Evolutionary conservation across 2,329 filamentous ascomycete species (phyloP), one percentile per base, ranked within the genome.

Genomic region (Chaetomium globosum): DNA sequence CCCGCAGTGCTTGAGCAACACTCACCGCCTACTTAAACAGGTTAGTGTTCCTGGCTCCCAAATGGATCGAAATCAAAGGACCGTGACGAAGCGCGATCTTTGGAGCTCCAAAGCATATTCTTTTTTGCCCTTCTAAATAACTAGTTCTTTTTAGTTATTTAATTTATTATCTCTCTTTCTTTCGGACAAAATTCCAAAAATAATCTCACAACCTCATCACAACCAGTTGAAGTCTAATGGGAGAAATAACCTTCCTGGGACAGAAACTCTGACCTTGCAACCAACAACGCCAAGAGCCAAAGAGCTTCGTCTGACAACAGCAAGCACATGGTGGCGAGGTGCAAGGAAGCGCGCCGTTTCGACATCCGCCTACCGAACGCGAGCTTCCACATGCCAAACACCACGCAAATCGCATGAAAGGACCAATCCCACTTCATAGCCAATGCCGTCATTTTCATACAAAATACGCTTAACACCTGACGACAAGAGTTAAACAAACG

Each of bases 21-120:
- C 23, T 66, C 66, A 70, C 68, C 69, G 69, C 69, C 66, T 68
- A 53, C 69, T 46, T 1, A 21, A 23, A 46, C 8, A 1, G 16
- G 13, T 48, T 67, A 69, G 68, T 48, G 55, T 13, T 28, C 9
- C 4, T 5, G 30, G 39, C 16, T n/a, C 5, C 39, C 39, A 5
- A 16, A 39, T 13, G 16, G 36, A 39, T 43, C 39, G 5, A n/a
- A 43, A 16, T n/a, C 39, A 43, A 43, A 43, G 16, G 12, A 39
- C 16, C 36, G 36, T 39, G 36, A 39, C 36, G 36, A 39, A 39
- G 12, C 33, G 33, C 33, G 33, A 36, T 36, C 33, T 36, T 36
- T 12, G 9, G 33, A 36, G 6, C 33, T 36, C 8, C 33, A 9
- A 36, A 36, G 9, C 26, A 4, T 36, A 36, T 36, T 36, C 9